These are phyloP conservation scores for Ophiocordyceps australis DNA, from an alignment of 2,329 filamentous ascomycete species.

Conservation along the genomic window DNA sequence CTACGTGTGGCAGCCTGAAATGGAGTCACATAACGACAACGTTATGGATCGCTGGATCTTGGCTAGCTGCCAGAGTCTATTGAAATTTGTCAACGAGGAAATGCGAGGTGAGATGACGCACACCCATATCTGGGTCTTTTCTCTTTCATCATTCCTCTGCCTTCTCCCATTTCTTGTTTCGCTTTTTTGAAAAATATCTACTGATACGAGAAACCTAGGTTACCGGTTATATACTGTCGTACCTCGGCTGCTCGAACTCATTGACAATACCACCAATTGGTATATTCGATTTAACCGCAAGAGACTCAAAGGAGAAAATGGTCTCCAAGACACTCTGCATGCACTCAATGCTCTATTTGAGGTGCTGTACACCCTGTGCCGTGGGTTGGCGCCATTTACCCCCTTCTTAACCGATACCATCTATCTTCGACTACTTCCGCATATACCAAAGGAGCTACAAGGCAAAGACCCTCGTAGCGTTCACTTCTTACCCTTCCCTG, in stretches of 20 bases:
- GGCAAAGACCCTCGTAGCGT: conserved; percentile 68
- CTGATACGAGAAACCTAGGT: conserved; percentile 19
- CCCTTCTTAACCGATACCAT: conserved; percentile 94
- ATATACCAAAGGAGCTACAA: conserved; percentile 55
- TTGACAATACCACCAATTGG: conserved; percentile 97
- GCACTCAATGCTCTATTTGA: conserved; percentile 91
- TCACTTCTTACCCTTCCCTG: conserved; percentile 82
- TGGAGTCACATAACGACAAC: conserved; percentile 63
- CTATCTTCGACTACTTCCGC: conserved; percentile 64
- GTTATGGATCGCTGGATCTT: conserved; percentile 96
- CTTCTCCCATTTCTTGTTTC: no score
- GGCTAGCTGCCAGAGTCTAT: conserved; percentile 75
- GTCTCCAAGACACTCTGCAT: conserved; percentile 69
- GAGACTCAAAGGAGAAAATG: conserved; percentile 78
- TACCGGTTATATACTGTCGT: conserved; percentile 85
- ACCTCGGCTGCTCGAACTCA: conserved; percentile 61
- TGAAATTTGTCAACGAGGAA: conserved; percentile 83
- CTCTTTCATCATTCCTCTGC: no score
- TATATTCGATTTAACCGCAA: conserved; percentile 92
- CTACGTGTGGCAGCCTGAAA: conserved; percentile 60
- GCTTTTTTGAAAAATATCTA: no score
- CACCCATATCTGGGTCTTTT: no score
- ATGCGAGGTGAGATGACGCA: conserved; percentile 47
- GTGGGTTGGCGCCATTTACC: conserved; percentile 82
- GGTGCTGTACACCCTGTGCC: conserved; percentile 74